Evolutionary conservation across 768 basidiomycete genomes (phyloP).

Genomic region (Xerocomus brunneocitrinus): DNA sequence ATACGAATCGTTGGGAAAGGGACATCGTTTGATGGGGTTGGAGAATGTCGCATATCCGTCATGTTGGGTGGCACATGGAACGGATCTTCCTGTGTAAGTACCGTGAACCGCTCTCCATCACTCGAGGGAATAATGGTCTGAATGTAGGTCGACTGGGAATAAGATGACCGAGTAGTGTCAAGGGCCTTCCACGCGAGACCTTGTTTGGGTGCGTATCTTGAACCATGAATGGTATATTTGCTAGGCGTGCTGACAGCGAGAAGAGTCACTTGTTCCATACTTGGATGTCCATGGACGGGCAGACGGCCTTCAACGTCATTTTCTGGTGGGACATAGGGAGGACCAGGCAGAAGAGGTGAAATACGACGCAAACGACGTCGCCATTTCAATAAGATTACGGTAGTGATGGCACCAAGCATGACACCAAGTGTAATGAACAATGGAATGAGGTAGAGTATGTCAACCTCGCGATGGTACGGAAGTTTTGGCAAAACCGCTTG

Average conservation of each 20-base stretch:
- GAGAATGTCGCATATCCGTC: not conserved
- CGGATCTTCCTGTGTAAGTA: conserved; percentile 21
- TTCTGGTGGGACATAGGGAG: conserved; percentile 24
- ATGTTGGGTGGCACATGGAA: conserved; percentile 11
- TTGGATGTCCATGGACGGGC: conserved; percentile 13
- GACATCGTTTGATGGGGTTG: not conserved
- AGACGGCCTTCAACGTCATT: conserved; percentile 13
- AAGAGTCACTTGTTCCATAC: conserved; percentile 28
- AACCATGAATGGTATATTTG: conserved; percentile 28
- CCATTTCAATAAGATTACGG: conserved; percentile 9
- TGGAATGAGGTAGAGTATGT: conserved; percentile 26
- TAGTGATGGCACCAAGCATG: conserved; percentile 18
- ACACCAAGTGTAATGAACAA: conserved; percentile 26
- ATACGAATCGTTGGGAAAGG: conserved; percentile 4
- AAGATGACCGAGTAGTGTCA: not conserved
- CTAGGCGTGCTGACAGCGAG: conserved; percentile 25
- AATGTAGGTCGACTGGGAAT: conserved; percentile 1
- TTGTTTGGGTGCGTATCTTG: conserved; percentile 19
- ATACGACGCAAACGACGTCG: conserved; percentile 8
- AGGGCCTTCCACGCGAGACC: conserved; percentile 7
- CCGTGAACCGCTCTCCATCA: conserved; percentile 24
- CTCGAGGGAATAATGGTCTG: conserved; percentile 18
- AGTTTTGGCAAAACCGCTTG: conserved; percentile 15
- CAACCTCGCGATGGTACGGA: conserved; percentile 19
- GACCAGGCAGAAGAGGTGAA: conserved; percentile 22